A percentile compares a stretch with the other conserved stretches of the same genome.
Conservation (phyloP, 306 rosid genomes). For the Fragaria iinumae region DNA sequence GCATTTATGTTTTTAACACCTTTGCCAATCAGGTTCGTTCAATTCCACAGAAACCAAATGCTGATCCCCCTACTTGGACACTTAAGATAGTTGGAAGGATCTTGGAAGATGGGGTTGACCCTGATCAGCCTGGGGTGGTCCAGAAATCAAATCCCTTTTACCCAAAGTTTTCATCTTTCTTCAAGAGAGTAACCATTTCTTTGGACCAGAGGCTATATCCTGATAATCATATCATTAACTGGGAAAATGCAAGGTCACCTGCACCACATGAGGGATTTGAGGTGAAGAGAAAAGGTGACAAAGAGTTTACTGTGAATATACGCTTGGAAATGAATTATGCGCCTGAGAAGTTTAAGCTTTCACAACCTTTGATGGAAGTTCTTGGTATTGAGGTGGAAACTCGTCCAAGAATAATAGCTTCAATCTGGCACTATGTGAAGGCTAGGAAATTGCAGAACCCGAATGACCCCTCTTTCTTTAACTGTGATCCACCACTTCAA, state of each 20-base stretch:
- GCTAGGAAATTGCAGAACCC: slow-evolving; percentile 94
- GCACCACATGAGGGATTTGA: slow-evolving; percentile 97
- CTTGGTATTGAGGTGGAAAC: slow-evolving; percentile 99
- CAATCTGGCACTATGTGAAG: slow-evolving; percentile 99
- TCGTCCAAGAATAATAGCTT: slow-evolving; percentile 92
- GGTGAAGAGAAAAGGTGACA: slow-evolving; percentile 96
- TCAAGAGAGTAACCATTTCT: slow-evolving; percentile 82
- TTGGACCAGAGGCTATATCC: slow-evolving; percentile 98
- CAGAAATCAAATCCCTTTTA: slow-evolving; percentile 78
- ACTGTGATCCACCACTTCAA: slow-evolving; percentile 87
- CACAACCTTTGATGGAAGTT: slow-evolving; percentile 86
- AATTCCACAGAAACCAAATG: slow-evolving; percentile 80
- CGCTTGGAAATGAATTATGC: slow-evolving; percentile 89
- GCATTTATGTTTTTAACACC: slow-evolving; percentile 89
- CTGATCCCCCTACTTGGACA: slow-evolving; percentile 91
- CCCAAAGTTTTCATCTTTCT: slow-evolving; percentile 91
- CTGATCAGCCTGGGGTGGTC: slow-evolving; percentile 87
- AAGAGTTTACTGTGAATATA: slow-evolving; percentile 68
- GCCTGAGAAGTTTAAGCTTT: slow-evolving; percentile 93
- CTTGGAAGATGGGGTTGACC: slow-evolving; percentile 94
- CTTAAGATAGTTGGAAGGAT: slow-evolving; percentile 94
- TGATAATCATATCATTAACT: slow-evolving; percentile 65
- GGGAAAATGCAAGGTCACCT: slow-evolving; percentile 87
- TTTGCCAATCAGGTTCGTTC: slow-evolving; percentile 82
- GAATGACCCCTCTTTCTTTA: slow-evolving; percentile 74